These are phyloP conservation scores for Stephanodiscus triporus DNA, from an alignment of 108 stramenopile genomes.

Conservation along the genomic window DNA sequence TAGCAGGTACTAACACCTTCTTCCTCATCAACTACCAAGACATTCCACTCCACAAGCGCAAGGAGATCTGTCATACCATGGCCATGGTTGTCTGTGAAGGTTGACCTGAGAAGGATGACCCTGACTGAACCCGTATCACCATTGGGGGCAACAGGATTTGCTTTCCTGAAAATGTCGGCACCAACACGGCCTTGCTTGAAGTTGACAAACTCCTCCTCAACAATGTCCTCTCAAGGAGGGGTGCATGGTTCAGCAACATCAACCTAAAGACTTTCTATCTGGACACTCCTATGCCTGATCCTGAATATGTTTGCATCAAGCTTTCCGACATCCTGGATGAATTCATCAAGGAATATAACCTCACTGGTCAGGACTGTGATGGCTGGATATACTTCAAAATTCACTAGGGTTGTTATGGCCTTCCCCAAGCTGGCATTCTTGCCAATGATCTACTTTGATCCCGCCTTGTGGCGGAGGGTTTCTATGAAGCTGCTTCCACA, in stretches of 20 bases:
- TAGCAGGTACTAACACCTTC: conserved; percentile 10
- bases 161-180: conserved; percentile 28
- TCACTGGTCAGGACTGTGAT: conserved; percentile 4
- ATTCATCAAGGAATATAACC: conserved; percentile 45
- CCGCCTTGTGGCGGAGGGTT: conserved; percentile 25
- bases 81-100: conserved; percentile 13
- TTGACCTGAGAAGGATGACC: conserved; percentile 35
- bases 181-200: conserved; percentile 34
- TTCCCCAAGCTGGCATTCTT: conserved; percentile 50
- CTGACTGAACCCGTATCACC: conserved; percentile 28
- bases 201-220: conserved; percentile 52
- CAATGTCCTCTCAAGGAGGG: conserved; percentile 40
- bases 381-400: conserved; percentile 36
- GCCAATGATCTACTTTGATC: conserved; percentile 29
- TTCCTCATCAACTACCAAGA: neutral
- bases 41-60: neutral
- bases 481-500: conserved; percentile 5
- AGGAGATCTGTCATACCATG: neutral
- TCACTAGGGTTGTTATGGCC: conserved; percentile 52
- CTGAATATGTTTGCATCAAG: conserved; percentile 17
- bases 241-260: conserved; percentile 25
- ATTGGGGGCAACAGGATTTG: conserved; percentile 49
- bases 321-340: conserved; percentile 28
- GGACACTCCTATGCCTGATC: too few species aligned
- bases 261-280: too few species aligned